phyloP scores from a whole-genome alignment of 2,329 filamentous ascomycete genomes.

The Alternaria gaisen region DNA sequence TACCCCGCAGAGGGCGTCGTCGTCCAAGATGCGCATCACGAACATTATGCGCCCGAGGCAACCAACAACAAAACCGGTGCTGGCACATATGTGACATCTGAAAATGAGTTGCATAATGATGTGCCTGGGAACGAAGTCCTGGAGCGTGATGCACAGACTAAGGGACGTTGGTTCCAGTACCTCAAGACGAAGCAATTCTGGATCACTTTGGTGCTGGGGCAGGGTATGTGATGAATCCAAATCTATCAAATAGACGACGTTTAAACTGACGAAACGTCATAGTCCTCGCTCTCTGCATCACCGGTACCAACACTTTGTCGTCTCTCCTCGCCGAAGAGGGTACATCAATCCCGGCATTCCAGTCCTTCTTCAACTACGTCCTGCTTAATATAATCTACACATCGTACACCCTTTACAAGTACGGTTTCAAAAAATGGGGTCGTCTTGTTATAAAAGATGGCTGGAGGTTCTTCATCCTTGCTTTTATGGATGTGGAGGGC shows the following conservation, averaged over 20 bases:
- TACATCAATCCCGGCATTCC: constrained; percentile 91
- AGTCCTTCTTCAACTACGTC: constrained; percentile 94
- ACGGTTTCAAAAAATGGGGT: constrained; percentile 77
- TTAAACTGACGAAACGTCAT: neutral
- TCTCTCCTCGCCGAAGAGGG: constrained; percentile 72
- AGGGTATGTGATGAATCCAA: constrained; percentile 36
- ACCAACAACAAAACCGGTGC: constrained; percentile 31
- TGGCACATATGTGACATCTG: constrained; percentile 35
- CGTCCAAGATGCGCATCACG: constrained; percentile 30
- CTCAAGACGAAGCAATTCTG: constrained; percentile 88
- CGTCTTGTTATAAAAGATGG: constrained; percentile 73
- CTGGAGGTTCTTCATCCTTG: constrained; percentile 91
- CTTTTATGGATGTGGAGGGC: constrained; percentile 92
- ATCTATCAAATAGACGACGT: neutral
- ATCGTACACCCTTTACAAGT: constrained; percentile 77
- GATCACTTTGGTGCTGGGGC: constrained; percentile 79
- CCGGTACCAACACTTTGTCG: constrained; percentile 89
- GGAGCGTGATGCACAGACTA: constrained; percentile 51
- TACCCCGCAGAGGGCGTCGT: constrained; percentile 23
- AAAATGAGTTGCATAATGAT: constrained; percentile 34
- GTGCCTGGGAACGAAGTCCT: constrained; percentile 30
- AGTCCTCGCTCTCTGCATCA: constrained; percentile 77
- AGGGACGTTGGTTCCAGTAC: constrained; percentile 69
- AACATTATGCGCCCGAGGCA: constrained; percentile 21
- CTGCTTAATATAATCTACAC: constrained; percentile 85